Evolutionary conservation across 1,284 basidiomycete genomes (phyloP).

Genomic region (Peniophora sp.): DNA sequence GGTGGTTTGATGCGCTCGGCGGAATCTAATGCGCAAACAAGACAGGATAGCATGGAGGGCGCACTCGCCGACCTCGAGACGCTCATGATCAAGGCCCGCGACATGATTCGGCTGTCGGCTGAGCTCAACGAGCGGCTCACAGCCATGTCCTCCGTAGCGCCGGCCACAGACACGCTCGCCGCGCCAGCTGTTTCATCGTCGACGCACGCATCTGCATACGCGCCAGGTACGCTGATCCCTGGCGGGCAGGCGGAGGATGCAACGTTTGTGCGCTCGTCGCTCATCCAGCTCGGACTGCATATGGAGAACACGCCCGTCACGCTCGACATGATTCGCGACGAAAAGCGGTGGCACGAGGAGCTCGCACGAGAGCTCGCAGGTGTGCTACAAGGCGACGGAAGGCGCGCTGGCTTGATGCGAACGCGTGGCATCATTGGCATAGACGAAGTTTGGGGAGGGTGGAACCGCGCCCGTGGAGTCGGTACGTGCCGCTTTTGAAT

Average conservation of each 20-base stretch:
- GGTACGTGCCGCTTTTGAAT: conserved; percentile 47
- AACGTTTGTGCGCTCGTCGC: conserved; percentile 81
- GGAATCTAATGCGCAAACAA: conserved; percentile 56
- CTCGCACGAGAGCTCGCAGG: conserved; percentile 79
- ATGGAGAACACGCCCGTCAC: conserved; percentile 78
- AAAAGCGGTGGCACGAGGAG: conserved; percentile 73
- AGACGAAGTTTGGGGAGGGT: conserved; percentile 95
- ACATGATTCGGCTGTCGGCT: conserved; percentile 88
- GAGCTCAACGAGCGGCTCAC: conserved; percentile 83
- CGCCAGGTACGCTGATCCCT: conserved; percentile 11
- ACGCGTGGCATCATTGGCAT: conserved; percentile 76
- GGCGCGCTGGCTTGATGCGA: conserved; percentile 50
- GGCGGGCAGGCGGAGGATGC: conserved; percentile 66
- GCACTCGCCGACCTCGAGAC: conserved; percentile 88
- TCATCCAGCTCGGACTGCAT: conserved; percentile 82
- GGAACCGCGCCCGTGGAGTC: conserved; percentile 94
- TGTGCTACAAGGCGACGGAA: conserved; percentile 54
- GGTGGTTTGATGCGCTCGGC: conserved; percentile 77
- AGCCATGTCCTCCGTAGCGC: conserved; percentile 34
- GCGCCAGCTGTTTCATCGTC: conserved; percentile 11
- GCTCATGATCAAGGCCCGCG: conserved; percentile 85
- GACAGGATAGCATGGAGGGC: conserved; percentile 64
- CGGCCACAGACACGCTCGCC: conserved; percentile 11
- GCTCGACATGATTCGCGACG: conserved; percentile 83
- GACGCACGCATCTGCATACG: conserved; percentile 11